Evolutionary conservation across 495 filamentous ascomycete genomes (phyloP).

Genomic region (Halenospora varia): DNA sequence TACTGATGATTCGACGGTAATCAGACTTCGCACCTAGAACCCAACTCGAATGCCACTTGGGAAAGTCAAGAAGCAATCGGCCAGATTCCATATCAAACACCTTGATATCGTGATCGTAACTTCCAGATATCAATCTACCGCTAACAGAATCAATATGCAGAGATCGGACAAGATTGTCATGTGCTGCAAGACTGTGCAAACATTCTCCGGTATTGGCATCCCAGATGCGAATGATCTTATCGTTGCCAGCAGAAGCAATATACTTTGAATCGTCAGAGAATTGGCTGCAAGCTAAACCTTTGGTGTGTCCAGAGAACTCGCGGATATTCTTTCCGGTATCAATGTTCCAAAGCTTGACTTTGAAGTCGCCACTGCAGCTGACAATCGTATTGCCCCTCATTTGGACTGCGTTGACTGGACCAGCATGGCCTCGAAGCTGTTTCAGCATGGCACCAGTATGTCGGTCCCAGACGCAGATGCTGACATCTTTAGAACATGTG

Average conservation of each 20-base stretch:
- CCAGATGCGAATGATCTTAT: constrained; percentile 89
- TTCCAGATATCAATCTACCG: constrained; percentile 80
- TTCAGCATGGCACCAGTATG: constrained; percentile 66
- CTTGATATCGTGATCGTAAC: constrained; percentile 91
- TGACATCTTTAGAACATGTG: constrained; percentile 91
- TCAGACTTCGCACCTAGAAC: constrained; percentile 93
- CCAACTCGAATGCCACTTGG: constrained; percentile 92
- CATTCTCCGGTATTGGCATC: constrained; percentile 86
- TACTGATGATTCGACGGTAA: constrained; percentile 87
- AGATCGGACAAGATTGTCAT: constrained; percentile 77
- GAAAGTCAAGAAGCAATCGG: constrained; percentile 67
- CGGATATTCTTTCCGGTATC: constrained; percentile 78
- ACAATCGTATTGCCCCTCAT: constrained; percentile 87
- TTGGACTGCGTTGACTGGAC: constrained; percentile 94
- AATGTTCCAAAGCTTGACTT: constrained; percentile 93
- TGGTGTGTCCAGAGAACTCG: constrained; percentile 80
- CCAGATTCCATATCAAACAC: constrained; percentile 82
- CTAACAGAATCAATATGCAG: constrained; percentile 83
- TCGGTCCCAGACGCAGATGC: constrained; percentile 91
- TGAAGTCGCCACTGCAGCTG: constrained; percentile 87
- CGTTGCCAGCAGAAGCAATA: constrained; percentile 90
- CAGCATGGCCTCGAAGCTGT: constrained; percentile 75
- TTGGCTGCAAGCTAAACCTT: constrained; percentile 91
- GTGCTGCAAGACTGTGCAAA: constrained; percentile 70
- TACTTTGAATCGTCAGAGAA: constrained; percentile 87